These are phyloP conservation scores for Lumnitzera littorea DNA, from an alignment of 345 rosid genomes.

Conservation along the genomic window DNA sequence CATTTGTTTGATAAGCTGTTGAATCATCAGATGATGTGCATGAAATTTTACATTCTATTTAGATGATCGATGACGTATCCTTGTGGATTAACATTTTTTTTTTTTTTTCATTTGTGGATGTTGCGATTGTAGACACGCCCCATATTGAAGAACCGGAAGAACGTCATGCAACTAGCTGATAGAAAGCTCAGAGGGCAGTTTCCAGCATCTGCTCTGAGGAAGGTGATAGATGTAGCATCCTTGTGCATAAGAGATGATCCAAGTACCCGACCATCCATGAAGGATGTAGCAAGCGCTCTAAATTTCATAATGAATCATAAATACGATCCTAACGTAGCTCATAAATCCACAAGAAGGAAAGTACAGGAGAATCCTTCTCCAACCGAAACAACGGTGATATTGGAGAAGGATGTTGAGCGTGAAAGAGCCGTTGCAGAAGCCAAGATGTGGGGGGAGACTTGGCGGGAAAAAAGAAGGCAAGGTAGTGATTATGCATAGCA, in stretches of 20 bases:
- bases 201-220: constrained; percentile 25
- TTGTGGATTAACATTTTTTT: neutral
- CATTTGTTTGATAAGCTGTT: too few species aligned
- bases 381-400: constrained; percentile 17
- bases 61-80: neutral
- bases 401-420: constrained; percentile 27
- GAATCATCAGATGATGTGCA: too few species aligned
- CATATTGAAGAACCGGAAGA: constrained; percentile 14
- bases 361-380: constrained; percentile 20
- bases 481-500: neutral
- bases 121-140: constrained; percentile 28
- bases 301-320: constrained; percentile 29
- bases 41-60: too few species aligned
- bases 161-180: constrained; percentile 31
- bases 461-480: constrained; percentile 35
- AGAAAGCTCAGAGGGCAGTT: constrained; percentile 33
- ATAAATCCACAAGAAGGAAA: constrained; percentile 10
- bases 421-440: constrained; percentile 57
- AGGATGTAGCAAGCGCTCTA: constrained; percentile 44
- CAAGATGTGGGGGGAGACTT: constrained; percentile 52
- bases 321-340: constrained; percentile 12
- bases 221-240: constrained; percentile 42
- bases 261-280: constrained; percentile 34
- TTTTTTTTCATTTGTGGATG: neutral
- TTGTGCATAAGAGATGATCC: constrained; percentile 45